Evolutionary conservation across 2,329 filamentous ascomycete species (phyloP).

Genomic region (Neoarthrinium moseri): DNA sequence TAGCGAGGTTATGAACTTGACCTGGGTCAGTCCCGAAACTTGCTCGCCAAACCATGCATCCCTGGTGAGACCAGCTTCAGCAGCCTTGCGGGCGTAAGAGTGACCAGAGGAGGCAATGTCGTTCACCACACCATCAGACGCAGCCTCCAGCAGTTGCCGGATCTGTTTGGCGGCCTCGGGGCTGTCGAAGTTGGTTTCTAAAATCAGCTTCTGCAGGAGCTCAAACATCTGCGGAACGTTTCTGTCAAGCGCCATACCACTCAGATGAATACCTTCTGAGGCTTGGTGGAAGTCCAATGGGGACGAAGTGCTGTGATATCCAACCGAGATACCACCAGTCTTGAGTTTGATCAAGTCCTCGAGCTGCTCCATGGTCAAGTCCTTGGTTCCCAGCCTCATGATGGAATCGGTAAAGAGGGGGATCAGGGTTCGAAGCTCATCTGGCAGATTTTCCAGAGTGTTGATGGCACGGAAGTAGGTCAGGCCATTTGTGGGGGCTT

Average conservation of each 20-base stretch:
- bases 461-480: constrained; percentile 95
- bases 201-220: constrained; percentile 74
- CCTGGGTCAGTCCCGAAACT: constrained; percentile 85
- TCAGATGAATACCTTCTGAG: constrained; percentile 79
- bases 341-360: constrained; percentile 96
- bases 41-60: constrained; percentile 76
- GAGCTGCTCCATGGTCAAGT: constrained; percentile 87
- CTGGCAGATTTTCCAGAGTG: constrained; percentile 72
- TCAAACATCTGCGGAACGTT: constrained; percentile 92
- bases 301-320: constrained; percentile 79
- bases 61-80: constrained; percentile 74
- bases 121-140: constrained; percentile 87
- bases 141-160: constrained; percentile 80
- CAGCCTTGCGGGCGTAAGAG: constrained; percentile 78
- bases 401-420: constrained; percentile 90
- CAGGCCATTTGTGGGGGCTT: constrained; percentile 90
- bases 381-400: constrained; percentile 87
- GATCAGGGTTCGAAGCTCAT: constrained; percentile 79
- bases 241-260: constrained; percentile 83
- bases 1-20: constrained; percentile 78
- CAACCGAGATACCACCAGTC: constrained; percentile 85
- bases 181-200: constrained; percentile 88
- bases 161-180: constrained; percentile 79
- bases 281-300: constrained; percentile 69
- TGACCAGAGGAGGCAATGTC: constrained; percentile 90